Evolutionary conservation across 768 basidiomycete genomes (phyloP), one percentile per base, ranked within the genome.

Genomic region (Amanita fuliginea): DNA sequence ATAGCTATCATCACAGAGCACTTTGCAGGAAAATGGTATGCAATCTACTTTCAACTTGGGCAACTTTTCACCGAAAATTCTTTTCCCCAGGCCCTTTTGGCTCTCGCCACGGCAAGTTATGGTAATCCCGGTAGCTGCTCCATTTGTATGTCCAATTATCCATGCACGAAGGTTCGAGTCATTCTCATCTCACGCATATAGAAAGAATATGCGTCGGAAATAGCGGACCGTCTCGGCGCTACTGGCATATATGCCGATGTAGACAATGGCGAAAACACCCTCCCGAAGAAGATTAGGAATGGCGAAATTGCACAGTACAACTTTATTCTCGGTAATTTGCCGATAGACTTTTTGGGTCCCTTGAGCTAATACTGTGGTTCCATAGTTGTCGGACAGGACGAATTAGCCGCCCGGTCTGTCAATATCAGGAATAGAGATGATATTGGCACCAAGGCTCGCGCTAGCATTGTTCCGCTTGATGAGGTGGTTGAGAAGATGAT

Each of bases 271-370:
- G 81, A 85, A 36, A 85, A 96, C 60, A 98, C 96, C 0, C 76
- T 98, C 22, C 85, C 80, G 52, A 98, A 98, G 79, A 98, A 97
- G 75, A 90, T 99, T 60, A 78, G 94, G 24, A 97, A 98, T 62
- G 94, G 89, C 18, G 94, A 99, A 69, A 80, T 95, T 55, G 89
- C 93, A 28, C 95, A 97, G 64, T 96, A 95, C 69, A 98, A 98
- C 68, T 97, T 96, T 63, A 91, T 97, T 58, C 76, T 98, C 55
- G 92, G 94, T 96, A 53, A 48, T 82, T 65, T 1, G 26, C 32
- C n/a, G 18, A 26, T 24, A 21, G 16, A 4, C n/a, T n/a, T 10
- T 26, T 11, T 19, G n/a, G n/a, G 30, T 22, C 28, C 10, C 13
- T 42, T 26, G 46, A 36, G 9, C 47, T 47, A 28, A 48, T 14